Evolutionary conservation across 2,329 filamentous ascomycete genomes (phyloP).

Genomic region (Penicillium paneum): DNA sequence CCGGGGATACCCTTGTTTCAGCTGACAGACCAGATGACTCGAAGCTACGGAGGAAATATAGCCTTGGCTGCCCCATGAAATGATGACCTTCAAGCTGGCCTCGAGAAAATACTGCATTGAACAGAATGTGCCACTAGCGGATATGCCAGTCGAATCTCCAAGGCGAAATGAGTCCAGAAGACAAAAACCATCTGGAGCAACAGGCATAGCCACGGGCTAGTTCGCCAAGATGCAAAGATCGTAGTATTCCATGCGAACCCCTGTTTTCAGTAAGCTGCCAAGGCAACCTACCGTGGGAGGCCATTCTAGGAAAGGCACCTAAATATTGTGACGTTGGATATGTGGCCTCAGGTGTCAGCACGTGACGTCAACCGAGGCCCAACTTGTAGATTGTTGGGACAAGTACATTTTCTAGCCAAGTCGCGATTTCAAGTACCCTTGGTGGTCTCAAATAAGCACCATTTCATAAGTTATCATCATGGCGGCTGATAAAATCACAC

Average conservation of each 20-base stretch:
- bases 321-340: neutral
- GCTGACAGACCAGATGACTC: neutral
- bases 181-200: neutral
- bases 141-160: neutral
- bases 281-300: neutral
- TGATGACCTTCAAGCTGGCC: neutral
- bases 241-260: neutral
- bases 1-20: neutral
- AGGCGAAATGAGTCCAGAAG: neutral
- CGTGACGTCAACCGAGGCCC: slow-evolving; percentile 22
- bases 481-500: slow-evolving; percentile 32
- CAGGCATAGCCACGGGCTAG: neutral
- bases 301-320: neutral
- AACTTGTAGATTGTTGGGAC: slow-evolving; percentile 3
- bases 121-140: neutral
- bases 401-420: slow-evolving; percentile 5
- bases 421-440: slow-evolving; percentile 3
- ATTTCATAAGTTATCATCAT: slow-evolving; percentile 27
- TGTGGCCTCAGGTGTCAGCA: slow-evolving; percentile 19
- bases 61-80: neutral
- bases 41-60: neutral
- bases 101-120: neutral
- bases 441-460: neutral
- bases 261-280: neutral
- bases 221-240: neutral